Base-by-base conservation (phyloP, 305 asterid genomes). In the Fraxinus albicans region DNA sequence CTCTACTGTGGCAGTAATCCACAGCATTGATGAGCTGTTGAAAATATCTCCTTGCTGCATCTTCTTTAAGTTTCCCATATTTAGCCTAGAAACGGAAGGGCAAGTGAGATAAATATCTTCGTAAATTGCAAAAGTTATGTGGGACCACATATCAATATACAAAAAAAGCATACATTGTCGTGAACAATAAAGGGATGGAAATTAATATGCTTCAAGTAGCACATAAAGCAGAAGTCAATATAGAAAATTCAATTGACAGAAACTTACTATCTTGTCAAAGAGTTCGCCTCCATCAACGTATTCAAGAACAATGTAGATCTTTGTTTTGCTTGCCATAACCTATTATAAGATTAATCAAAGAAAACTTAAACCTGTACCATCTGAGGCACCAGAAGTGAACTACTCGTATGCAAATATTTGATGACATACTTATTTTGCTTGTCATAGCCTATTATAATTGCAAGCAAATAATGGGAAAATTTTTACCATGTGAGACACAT, bases 1-100 rank as follows among this genome's bases (percentile, higher is more conserved):
- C 97, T 88, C 98, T 89, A 79, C 97, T 94, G 83, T 94, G 98
- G 91, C 98, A 93, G 85, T 90, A 93, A 83, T 94, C 98, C 79
- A 94, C 96, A 80, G 96, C 98, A 88, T 93, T 90, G 83, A 93
- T 90, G 82, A 94, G 93, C 85, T 94, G 98, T 77, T 92, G 98
- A 83, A 92, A 91, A 82, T 94, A 94, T 63, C 88, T 86, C 86
- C 94, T 85, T 63, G 97, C 97, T 77, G 78, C 90, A 47, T 85
- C 94, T 87, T 94, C 97, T 83, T 88, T 89, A 82, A 94, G 98
- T 86, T 86, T 89, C 75, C 96, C 96, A 77, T 88, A 83, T 84
- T 90, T 94, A 42, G 93, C 95, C 97, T 93, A 82, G 6, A 72
- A 69, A 84, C 36, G 42, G 40, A 44, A 21, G 80, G 29, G 29